Evolutionary conservation across 1,284 basidiomycete genomes (phyloP).

Genomic region (Cryptococcus hybrid): DNA sequence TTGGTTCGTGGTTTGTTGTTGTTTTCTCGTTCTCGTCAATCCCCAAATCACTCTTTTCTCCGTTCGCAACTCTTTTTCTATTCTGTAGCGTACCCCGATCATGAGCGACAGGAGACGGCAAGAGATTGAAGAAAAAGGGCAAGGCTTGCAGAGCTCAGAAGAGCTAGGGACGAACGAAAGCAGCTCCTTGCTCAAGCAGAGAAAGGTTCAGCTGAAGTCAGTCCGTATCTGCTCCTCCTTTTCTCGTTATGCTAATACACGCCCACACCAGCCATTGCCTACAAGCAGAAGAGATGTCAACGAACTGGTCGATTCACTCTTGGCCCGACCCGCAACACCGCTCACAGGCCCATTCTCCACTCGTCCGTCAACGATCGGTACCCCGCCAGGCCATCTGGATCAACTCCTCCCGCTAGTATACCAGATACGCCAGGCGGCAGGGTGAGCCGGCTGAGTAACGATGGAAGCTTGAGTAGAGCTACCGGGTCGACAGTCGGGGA

Average conservation of each 20-base stretch:
- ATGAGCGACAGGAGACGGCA: constrained; percentile 57
- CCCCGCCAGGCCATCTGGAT: constrained; percentile 1
- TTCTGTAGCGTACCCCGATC: not conserved
- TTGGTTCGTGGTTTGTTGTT: not conserved
- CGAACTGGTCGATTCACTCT: constrained; percentile 62
- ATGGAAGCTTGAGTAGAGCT: constrained; percentile 36
- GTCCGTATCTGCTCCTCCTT: not conserved
- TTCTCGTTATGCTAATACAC: not conserved
- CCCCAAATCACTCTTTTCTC: too few relatives aligned
- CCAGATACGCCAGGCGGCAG: constrained; percentile 65
- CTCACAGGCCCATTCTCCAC: constrained; percentile 9
- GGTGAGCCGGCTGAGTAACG: constrained; percentile 40
- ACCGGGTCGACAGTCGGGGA: constrained; percentile 16
- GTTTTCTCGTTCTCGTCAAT: not conserved
- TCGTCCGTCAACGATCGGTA: constrained; percentile 2
- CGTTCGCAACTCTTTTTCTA: not conserved
- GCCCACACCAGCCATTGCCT: constrained; percentile 13
- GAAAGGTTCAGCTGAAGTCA: constrained; percentile 12
- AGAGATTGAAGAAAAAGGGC: constrained; percentile 86
- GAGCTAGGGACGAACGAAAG: constrained; percentile 46
- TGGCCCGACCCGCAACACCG: constrained; percentile 44
- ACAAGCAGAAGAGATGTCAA: constrained; percentile 59
- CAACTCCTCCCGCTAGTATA: constrained; percentile 54
- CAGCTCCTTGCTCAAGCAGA: constrained; percentile 31
- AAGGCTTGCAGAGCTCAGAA: constrained; percentile 69